Evolutionary conservation across 2,329 filamentous ascomycete species (phyloP).

Genomic region (Fusarium albosuccineum): DNA sequence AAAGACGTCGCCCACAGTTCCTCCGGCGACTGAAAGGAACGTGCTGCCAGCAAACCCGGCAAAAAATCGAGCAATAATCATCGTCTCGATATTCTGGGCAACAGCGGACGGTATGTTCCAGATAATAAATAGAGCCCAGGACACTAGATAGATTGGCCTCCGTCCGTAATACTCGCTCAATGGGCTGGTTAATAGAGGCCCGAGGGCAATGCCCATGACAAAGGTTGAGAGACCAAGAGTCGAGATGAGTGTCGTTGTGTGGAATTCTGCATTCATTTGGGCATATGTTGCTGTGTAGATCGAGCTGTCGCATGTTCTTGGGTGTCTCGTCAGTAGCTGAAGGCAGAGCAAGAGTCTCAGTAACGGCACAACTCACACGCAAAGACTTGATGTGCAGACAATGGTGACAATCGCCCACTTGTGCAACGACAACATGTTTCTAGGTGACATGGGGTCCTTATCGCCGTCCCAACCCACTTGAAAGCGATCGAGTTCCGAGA

Average conservation of each 20-base stretch:
- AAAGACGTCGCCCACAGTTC: conserved; percentile 38
- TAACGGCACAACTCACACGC: conserved; percentile 23
- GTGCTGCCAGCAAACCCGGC: conserved; percentile 59
- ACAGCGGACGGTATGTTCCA: conserved; percentile 84
- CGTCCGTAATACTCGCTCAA: conserved; percentile 79
- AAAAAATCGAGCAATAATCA: conserved; percentile 81
- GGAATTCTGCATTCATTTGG: conserved; percentile 35
- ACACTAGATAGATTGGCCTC: conserved; percentile 79
- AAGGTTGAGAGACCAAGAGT: conserved; percentile 36
- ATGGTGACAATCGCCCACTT: conserved; percentile 37
- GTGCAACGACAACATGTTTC: conserved; percentile 24
- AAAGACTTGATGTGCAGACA: conserved; percentile 27
- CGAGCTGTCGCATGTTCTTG: conserved; percentile 81
- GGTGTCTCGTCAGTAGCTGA: not conserved
- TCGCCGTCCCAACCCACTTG: conserved; percentile 30
- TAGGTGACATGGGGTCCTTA: conserved; percentile 25
- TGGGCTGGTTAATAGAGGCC: conserved; percentile 70
- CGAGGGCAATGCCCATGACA: conserved; percentile 66
- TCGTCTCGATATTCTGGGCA: conserved; percentile 79
- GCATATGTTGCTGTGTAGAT: conserved; percentile 67
- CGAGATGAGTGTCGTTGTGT: conserved; percentile 15
- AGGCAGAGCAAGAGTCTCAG: accelerated
- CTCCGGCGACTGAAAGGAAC: conserved; percentile 37
- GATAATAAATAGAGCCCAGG: conserved; percentile 78
- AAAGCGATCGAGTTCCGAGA: not conserved